Evolutionary conservation across 2,329 filamentous ascomycete genomes (phyloP), one percentile per base, ranked within the genome.

Genomic region (Paraconiothyrium sp.): DNA sequence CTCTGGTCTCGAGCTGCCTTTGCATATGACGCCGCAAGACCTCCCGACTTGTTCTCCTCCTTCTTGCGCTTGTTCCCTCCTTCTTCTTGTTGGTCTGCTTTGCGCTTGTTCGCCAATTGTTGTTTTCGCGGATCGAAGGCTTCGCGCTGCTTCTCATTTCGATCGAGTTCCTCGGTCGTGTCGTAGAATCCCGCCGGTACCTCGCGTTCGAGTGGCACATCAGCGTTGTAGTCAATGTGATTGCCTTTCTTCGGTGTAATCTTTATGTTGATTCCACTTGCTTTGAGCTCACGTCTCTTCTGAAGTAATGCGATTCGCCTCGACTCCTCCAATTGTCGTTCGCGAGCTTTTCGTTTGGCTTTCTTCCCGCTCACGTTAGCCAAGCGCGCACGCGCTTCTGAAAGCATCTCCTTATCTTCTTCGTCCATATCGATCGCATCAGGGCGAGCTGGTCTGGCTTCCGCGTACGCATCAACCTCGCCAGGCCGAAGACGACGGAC

Each of bases 301-400:
- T 98, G 95, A 65, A 99, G 82, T 41, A 94, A 88, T 1, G 95
- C 95, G 64, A 99, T 81, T 58, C 95, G 88, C 62, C 94, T 89
- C 14, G 94, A 97, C 82, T 98, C 94, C 77, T 99, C 95, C 69
- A 99, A 86, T 77, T 98, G 94, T 65, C 95, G 87, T 80, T 99
- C 95, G 73, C 95, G 88, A 37, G 95, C 95, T 85, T 99, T 99
- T 69, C 95, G 85, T 85, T 99, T 99, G 7, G 95, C 95, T 83
- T 99, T 99, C 82, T 99, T 99, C 77, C 95, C 95, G 80, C 98
- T 95, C 11, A 95, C 98, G 74, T 99, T 99, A 66, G 95, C 95
- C 67, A 99, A 84, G 82, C 95, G 93, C 59, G 95, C 95, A 76
- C 95, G 92, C 69, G 95, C 95, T 82, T 99, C 95, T 77, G 94